Base-by-base conservation (phyloP, 345 rosid genomes). In the Eucalyptus polybractea region DNA sequence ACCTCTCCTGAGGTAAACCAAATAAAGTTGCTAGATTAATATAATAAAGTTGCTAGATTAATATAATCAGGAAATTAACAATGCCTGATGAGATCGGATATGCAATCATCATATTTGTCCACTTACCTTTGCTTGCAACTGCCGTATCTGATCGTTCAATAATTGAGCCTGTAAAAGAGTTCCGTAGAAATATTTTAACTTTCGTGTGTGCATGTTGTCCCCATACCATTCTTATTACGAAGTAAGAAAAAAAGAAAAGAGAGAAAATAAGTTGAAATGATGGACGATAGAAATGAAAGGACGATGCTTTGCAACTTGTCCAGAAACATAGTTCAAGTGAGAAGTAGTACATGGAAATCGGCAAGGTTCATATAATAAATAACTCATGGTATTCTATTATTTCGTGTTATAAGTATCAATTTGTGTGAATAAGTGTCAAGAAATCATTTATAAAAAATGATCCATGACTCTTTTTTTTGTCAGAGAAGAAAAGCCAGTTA, bases 91-190 rank as follows among this genome's bases (percentile, higher is more conserved):
- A 15, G 31, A 25, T 25, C 8, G 16, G 16, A 86, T 42, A 51
- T 19, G 56, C 44, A 86, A 10, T 76, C 47, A 10, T 76, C 81
- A 5, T 17, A 72, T 37, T 72, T 22, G 45, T 19, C 9, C 22
- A 44, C 11, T 42, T 91, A 93, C 97, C 95, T 91, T 92, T 81
- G 88, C 94, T 90, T 92, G 90, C 60, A 93, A 91, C 86, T 93
- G 92, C 90, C 91, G 87, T 88, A 92, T 51, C 91, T 92, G 94
- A 91, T 92, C 94, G 72, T 89, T 88, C n/a, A 89, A 90, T 83
- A 96, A 88, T 87, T 91, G 89, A 90, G 85, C 90, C 96, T 95
- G 93, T 11, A 90, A 89, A 58, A 60, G 10, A 37, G 69, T 21
- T 22, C 40, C 47, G 6, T 50, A 19, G 45, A 49, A 86, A 33